Evolutionary conservation across 2,329 filamentous ascomycete genomes (phyloP).

Genomic region (Cladosporium colombiae): DNA sequence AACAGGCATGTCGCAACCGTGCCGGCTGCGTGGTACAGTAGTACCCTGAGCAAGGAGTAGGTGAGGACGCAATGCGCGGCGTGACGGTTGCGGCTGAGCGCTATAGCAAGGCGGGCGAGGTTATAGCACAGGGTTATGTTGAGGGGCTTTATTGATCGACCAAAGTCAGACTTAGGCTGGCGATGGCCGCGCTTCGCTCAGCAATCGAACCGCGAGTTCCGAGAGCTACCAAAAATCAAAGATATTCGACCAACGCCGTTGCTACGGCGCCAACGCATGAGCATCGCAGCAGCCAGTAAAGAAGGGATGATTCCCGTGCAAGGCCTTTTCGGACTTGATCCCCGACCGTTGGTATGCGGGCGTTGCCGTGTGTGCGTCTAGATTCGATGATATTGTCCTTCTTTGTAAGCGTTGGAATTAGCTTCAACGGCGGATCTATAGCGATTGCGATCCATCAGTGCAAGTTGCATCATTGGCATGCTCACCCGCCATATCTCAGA

Average conservation of each 20-base stretch:
- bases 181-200: not conserved
- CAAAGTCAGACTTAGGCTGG: constrained; percentile 10
- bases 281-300: not conserved
- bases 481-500: not conserved
- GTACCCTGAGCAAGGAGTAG: constrained; percentile 10
- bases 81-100: constrained; percentile 13
- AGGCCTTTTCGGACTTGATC: not conserved
- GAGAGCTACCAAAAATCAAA: constrained; percentile 9
- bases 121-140: constrained; percentile 16
- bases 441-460: not conserved
- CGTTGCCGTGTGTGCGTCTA: constrained; percentile 11
- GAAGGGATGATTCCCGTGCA: constrained; percentile 1
- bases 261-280: constrained; percentile 13
- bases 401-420: not conserved
- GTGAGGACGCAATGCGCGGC: not conserved
- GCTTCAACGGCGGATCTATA: not conserved
- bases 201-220: constrained; percentile 4
- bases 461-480: not conserved
- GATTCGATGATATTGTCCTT: not conserved
- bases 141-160: constrained; percentile 19
- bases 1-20: constrained; percentile 13
- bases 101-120: constrained; percentile 12
- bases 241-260: not conserved
- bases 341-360: constrained; percentile 13
- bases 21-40: constrained; percentile 1